These are phyloP conservation scores for Blastobotrys chiropterorum DNA, from an alignment of 805 yeast species.

Conservation along the genomic window DNA sequence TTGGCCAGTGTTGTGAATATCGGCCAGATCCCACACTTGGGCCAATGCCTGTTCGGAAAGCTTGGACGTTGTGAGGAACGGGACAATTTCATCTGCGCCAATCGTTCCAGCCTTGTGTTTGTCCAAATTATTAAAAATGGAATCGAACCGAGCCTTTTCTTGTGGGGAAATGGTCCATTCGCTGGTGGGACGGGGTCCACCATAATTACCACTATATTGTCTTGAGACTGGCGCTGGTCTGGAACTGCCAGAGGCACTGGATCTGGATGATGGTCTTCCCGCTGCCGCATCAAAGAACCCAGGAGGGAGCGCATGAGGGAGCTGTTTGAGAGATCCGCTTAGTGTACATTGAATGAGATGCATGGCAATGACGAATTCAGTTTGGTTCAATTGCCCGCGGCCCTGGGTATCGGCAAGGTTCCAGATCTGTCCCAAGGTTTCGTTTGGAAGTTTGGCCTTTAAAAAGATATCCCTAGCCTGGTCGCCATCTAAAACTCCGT, in stretches of 20 bases:
- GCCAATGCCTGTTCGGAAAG: constrained; percentile 82
- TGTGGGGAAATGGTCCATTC: constrained; percentile 68
- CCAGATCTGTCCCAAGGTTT: constrained; percentile 83
- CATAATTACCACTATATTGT: constrained; percentile 19
- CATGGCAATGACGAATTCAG: constrained; percentile 90
- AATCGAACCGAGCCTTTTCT: constrained; percentile 71
- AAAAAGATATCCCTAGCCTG: constrained; percentile 79
- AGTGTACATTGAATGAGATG: constrained; percentile 81
- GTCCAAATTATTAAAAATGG: constrained; percentile 74
- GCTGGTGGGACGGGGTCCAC: constrained; percentile 13
- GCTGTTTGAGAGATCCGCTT: constrained; percentile 53
- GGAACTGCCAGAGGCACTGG: constrained; percentile 9
- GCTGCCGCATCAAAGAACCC: constrained; percentile 31
- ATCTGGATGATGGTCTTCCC: constrained; percentile 23
- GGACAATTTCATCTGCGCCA: constrained; percentile 77
- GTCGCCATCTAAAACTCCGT: constrained; percentile 61
- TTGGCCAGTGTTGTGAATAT: constrained; percentile 76
- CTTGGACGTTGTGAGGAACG: constrained; percentile 81
- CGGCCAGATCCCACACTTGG: constrained; percentile 89
- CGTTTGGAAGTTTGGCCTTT: constrained; percentile 80
- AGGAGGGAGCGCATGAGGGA: constrained; percentile 46
- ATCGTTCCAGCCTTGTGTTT: constrained; percentile 54
- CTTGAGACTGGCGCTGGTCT: constrained; percentile 9
- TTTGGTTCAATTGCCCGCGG: constrained; percentile 62
- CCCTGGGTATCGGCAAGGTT: constrained; percentile 71